Percentiles rank a stretch among this genome's conserved stretches.
Conservation (phyloP, 129 eudicot genomes). For the Lonicera japonica region DNA sequence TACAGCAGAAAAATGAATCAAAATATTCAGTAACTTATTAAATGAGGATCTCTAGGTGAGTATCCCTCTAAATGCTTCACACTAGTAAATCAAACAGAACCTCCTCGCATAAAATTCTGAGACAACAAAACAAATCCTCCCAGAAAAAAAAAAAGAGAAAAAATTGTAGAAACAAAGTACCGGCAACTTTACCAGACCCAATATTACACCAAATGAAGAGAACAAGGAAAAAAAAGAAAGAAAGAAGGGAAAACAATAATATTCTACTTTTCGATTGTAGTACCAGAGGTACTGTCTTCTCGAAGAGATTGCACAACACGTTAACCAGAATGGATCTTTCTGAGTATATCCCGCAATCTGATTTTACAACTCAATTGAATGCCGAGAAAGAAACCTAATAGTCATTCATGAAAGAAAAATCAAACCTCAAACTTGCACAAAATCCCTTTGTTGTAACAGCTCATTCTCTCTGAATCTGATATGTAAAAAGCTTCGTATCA, state of each 20-base stretch:
- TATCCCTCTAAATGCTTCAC: not conserved
- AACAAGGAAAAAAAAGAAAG: not conserved
- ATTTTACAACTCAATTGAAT: not conserved
- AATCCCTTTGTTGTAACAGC: not conserved
- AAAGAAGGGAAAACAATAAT: not conserved
- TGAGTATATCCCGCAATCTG: not conserved
- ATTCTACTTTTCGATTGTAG: not conserved
- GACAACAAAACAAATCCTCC: not conserved
- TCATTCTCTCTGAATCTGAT: too few relatives aligned
- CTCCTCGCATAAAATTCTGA: not conserved
- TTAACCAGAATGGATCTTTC: not conserved
- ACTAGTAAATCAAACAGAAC: not conserved
- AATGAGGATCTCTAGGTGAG: not conserved
- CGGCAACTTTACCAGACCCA: too few relatives aligned
- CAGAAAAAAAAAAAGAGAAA: not conserved
- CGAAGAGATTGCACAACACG: not conserved
- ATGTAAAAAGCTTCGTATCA: too few relatives aligned
- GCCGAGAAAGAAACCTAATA: not conserved
- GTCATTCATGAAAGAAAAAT: too few relatives aligned
- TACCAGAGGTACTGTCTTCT: not conserved
- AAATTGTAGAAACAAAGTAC: too few relatives aligned
- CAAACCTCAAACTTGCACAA: not conserved
- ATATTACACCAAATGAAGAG: not conserved
- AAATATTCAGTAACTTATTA: not conserved
- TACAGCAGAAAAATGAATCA: not conserved